Conservation (phyloP, 208 protist genomes). For the Leishmania tarentolae region DNA sequence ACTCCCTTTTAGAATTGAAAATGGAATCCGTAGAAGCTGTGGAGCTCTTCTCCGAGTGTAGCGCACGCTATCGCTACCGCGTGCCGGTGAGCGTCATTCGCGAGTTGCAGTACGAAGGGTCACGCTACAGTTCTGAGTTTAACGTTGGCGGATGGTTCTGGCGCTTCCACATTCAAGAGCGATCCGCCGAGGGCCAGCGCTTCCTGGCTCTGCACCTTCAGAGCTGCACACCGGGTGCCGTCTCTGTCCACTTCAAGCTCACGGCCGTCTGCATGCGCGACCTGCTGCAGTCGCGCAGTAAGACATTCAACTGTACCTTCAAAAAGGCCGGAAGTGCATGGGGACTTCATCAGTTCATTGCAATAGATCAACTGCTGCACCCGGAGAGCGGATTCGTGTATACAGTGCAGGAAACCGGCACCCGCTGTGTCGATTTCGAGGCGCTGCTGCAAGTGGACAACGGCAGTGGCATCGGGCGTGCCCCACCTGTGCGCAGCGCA, state of each 20-base stretch:
- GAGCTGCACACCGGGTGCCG: slow-evolving; percentile 54
- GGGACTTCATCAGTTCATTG: slow-evolving; percentile 89
- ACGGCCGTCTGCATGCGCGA: slow-evolving; percentile 66
- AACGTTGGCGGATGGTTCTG: slow-evolving; percentile 72
- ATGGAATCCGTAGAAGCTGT: slow-evolving; percentile 72
- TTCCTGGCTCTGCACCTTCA: slow-evolving; percentile 87
- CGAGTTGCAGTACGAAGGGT: slow-evolving; percentile 62
- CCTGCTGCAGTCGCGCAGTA: slow-evolving; percentile 61
- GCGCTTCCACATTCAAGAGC: slow-evolving; percentile 87
- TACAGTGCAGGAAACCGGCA: slow-evolving; percentile 59
- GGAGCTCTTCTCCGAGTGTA: slow-evolving; percentile 66
- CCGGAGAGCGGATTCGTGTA: slow-evolving; percentile 71
- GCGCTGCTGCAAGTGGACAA: slow-evolving; percentile 65
- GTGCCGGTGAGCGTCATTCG: slow-evolving; percentile 70
- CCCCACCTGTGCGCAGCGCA: slow-evolving; percentile 35
- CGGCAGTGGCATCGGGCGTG: slow-evolving; percentile 23
- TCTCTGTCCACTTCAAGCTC: slow-evolving; percentile 79
- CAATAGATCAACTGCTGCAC: slow-evolving; percentile 54
- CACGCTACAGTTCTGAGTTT: slow-evolving; percentile 83
- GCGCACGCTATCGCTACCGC: slow-evolving; percentile 79
- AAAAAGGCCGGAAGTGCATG: slow-evolving; percentile 81
- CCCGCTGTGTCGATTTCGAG: slow-evolving; percentile 76
- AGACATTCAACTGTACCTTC: slow-evolving; percentile 88
- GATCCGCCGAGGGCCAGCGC: slow-evolving; percentile 41
- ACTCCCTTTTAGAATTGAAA: background rate